phyloP scores from a whole-genome alignment of 1,284 basidiomycete species.

The Moniliophthora roreri region DNA sequence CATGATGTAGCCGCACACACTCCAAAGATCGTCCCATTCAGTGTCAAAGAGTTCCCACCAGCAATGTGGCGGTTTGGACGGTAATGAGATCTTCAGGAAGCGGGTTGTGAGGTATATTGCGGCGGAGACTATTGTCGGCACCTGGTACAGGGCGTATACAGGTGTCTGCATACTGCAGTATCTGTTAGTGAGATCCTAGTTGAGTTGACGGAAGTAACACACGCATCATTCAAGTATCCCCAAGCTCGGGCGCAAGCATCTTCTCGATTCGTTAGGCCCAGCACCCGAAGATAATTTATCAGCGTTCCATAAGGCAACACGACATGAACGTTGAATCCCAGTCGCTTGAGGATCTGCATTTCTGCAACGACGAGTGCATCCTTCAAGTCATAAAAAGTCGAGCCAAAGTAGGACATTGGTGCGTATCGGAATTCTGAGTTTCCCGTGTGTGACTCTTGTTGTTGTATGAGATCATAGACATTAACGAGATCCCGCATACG shows the following conservation, averaged over 20 bases:
- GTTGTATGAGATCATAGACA: slow-evolving; percentile 84
- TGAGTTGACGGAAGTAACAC: slow-evolving; percentile 29
- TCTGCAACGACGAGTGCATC: slow-evolving; percentile 92
- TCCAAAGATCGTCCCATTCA: slow-evolving; percentile 82
- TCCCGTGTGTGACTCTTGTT: slow-evolving; percentile 52
- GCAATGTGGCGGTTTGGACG: slow-evolving; percentile 59
- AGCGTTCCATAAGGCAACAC: slow-evolving; percentile 92
- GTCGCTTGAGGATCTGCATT: slow-evolving; percentile 96
- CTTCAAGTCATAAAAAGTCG: slow-evolving; percentile 84
- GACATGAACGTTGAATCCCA: slow-evolving; percentile 88
- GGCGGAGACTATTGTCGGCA: slow-evolving; percentile 87
- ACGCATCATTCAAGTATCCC: slow-evolving; percentile 93
- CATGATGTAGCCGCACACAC: slow-evolving; percentile 78
- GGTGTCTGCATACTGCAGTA: slow-evolving; percentile 80
- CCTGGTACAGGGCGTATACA: slow-evolving; percentile 84
- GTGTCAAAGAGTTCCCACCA: slow-evolving; percentile 93
- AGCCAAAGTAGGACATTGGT: slow-evolving; percentile 85
- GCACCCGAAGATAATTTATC: slow-evolving; percentile 91
- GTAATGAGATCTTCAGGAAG: slow-evolving; percentile 69
- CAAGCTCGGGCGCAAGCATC: slow-evolving; percentile 79
- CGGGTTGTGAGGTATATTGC: slow-evolving; percentile 79
- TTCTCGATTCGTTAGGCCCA: slow-evolving; percentile 74
- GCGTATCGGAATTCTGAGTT: slow-evolving; percentile 62
- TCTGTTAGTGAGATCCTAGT: slow-evolving; percentile 9
- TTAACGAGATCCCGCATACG: slow-evolving; percentile 95